Evolutionary conservation across 768 basidiomycete species (phyloP).

Genomic region (Lactarius deliciosus): DNA sequence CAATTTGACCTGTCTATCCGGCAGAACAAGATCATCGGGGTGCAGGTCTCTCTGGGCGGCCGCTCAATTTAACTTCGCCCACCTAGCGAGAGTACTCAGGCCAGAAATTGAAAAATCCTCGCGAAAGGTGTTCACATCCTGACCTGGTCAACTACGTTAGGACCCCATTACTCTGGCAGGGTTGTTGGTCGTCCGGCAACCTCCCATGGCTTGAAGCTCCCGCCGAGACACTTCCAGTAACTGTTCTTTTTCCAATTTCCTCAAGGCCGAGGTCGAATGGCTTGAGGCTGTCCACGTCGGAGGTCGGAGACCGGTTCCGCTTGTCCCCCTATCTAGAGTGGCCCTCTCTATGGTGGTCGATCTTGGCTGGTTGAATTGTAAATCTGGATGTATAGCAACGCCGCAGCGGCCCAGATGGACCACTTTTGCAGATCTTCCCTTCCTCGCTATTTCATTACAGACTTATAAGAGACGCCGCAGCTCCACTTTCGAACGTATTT

Average conservation of each 20-base stretch:
- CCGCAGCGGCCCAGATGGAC: slow-evolving; percentile 13
- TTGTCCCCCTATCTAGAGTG: neutral
- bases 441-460: neutral
- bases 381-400: slow-evolving; percentile 10
- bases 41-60: neutral
- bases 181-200: neutral
- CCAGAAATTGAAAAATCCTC: neutral
- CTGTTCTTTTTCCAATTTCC: neutral
- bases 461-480: slow-evolving; percentile 8
- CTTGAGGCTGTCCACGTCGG: slow-evolving; percentile 6
- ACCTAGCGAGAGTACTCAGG: neutral
- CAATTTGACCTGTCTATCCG: too few species aligned
- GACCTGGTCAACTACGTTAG: neutral
- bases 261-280: neutral
- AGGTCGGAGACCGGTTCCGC: neutral
- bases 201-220: neutral
- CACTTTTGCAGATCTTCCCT: slow-evolving; percentile 11
- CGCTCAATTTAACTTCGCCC: neutral
- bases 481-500: slow-evolving; percentile 20
- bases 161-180: neutral
- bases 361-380: slow-evolving; percentile 4
- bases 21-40: too few species aligned
- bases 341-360: slow-evolving; percentile 6
- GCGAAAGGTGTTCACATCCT: neutral
- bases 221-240: neutral